Conservation (phyloP, 2,329 filamentous ascomycete genomes). For the Ascocoryne sarcoides region DNA sequence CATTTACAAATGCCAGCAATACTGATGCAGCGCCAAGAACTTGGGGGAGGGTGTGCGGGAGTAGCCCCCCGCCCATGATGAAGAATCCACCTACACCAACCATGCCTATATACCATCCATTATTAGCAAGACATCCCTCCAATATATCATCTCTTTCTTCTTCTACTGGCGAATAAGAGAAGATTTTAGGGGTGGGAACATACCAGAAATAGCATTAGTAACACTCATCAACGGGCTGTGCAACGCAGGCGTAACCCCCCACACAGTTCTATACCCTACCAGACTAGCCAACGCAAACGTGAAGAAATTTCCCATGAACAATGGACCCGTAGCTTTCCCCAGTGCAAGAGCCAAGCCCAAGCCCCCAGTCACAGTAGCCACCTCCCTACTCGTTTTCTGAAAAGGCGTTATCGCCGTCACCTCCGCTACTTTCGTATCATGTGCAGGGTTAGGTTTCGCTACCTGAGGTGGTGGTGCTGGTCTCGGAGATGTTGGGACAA, state of each 20-base stretch:
- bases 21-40: slow-evolving; percentile 71
- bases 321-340: slow-evolving; percentile 69
- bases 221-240: slow-evolving; percentile 90
- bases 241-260: slow-evolving; percentile 75
- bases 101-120: slow-evolving; percentile 50
- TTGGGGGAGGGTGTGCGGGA: slow-evolving; percentile 73
- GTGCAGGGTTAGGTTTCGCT: slow-evolving; percentile 39
- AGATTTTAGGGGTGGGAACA: slow-evolving; percentile 1
- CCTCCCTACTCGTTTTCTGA: slow-evolving; percentile 70
- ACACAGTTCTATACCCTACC: slow-evolving; percentile 81
- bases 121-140: slow-evolving; percentile 17
- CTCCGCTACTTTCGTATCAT: slow-evolving; percentile 42
- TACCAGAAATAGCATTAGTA: slow-evolving; percentile 82
- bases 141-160: too few relatives aligned
- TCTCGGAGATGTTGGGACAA: slow-evolving; percentile 67
- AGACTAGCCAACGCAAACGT: slow-evolving; percentile 77
- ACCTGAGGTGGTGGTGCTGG: slow-evolving; percentile 48
- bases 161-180: too few relatives aligned
- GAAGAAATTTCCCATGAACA: slow-evolving; percentile 85
- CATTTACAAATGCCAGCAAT: slow-evolving; percentile 77
- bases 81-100: slow-evolving; percentile 84
- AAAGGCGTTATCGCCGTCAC: slow-evolving; percentile 67
- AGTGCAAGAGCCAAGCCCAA: slow-evolving; percentile 69
- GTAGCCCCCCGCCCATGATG: slow-evolving; percentile 73
- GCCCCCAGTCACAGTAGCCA: slow-evolving; percentile 63